Percentiles rank a stretch among this genome's conserved stretches.
These are phyloP conservation scores for Gnetum montanum DNA, from an alignment of 75 land plant species.

Conservation along the genomic window DNA sequence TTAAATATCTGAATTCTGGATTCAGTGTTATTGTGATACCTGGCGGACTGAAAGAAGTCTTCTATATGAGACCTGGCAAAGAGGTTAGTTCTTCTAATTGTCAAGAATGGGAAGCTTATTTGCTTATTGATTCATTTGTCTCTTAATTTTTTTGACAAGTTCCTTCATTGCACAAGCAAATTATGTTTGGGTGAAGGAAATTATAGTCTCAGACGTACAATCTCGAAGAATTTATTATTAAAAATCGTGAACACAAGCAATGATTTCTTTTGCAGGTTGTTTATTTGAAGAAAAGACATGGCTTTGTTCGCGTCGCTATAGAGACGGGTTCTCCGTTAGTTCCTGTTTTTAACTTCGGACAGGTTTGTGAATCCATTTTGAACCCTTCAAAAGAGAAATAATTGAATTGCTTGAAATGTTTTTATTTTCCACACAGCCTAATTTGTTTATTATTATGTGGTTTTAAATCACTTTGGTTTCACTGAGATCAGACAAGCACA, in stretches of 20 bases:
- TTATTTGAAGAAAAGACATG: conserved; percentile 59
- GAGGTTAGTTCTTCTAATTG: conserved; percentile 57
- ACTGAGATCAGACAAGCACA: conserved; percentile 12
- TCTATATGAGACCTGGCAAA: conserved; percentile 51
- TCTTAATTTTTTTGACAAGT: too few relatives aligned
- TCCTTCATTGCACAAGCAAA: too few relatives aligned
- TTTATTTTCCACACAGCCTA: not conserved
- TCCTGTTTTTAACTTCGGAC: conserved; percentile 87
- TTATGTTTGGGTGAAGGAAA: too few relatives aligned
- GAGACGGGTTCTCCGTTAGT: conserved; percentile 76
- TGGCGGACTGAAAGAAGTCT: conserved; percentile 85
- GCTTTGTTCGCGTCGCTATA: conserved; percentile 79
- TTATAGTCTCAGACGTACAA: too few relatives aligned
- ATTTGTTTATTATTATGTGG: not conserved
- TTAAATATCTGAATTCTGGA: conserved; percentile 48
- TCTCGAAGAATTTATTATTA: too few relatives aligned
- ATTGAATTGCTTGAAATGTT: not conserved
- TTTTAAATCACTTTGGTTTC: not conserved
- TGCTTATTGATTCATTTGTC: too few relatives aligned
- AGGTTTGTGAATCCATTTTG: conserved; percentile 29
- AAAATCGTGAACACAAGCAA: too few relatives aligned
- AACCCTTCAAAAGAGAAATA: not conserved
- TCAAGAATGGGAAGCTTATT: too few relatives aligned
- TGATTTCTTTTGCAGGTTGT: conserved; percentile 36
- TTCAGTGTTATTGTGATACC: conserved; percentile 79